These are phyloP conservation scores for Dactylonectria estremocensis DNA, from an alignment of 2,329 filamentous ascomycete species.

Conservation along the genomic window DNA sequence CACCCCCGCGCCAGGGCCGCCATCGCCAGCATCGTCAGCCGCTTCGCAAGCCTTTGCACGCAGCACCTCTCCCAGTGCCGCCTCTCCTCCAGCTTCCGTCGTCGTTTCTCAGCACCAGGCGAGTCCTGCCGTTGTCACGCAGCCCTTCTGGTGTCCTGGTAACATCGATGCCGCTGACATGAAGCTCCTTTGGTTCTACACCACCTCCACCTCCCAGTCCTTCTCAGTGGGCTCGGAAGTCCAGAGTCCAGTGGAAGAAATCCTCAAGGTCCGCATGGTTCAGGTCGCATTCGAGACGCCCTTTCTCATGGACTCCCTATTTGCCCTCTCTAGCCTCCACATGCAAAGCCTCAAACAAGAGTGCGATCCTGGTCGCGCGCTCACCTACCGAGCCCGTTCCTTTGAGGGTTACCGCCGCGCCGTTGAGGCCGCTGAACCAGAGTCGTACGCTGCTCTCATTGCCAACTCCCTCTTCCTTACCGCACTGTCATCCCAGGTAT, in stretches of 20 bases:
- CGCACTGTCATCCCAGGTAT: conserved; percentile 65
- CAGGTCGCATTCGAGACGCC: conserved; percentile 66
- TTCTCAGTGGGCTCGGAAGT: conserved; percentile 58
- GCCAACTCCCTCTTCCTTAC: conserved; percentile 67
- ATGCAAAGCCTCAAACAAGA: conserved; percentile 59
- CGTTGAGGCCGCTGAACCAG: conserved; percentile 62
- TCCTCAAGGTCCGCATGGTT: conserved; percentile 64
- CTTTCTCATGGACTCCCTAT: conserved; percentile 70
- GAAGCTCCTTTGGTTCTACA: conserved; percentile 71
- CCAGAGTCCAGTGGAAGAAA: conserved; percentile 55
- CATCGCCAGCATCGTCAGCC: conserved; percentile 13
- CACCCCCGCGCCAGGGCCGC: background rate
- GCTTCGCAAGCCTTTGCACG: conserved; percentile 3
- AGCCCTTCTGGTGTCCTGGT: conserved; percentile 51
- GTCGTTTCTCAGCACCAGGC: conserved; percentile 13
- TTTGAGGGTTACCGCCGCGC: conserved; percentile 68
- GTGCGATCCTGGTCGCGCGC: conserved; percentile 57
- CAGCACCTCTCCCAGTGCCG: conserved; percentile 6
- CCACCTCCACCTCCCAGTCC: conserved; percentile 60
- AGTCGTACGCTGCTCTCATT: conserved; percentile 65
- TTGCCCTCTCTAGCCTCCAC: conserved; percentile 67
- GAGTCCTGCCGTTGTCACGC: conserved; percentile 35
- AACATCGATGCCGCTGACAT: conserved; percentile 62
- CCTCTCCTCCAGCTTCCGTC: conserved; percentile 9
- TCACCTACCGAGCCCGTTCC: conserved; percentile 64